Evolutionary conservation across 2,329 filamentous ascomycete species (phyloP).

Genomic region (Xylaria multiplex): DNA sequence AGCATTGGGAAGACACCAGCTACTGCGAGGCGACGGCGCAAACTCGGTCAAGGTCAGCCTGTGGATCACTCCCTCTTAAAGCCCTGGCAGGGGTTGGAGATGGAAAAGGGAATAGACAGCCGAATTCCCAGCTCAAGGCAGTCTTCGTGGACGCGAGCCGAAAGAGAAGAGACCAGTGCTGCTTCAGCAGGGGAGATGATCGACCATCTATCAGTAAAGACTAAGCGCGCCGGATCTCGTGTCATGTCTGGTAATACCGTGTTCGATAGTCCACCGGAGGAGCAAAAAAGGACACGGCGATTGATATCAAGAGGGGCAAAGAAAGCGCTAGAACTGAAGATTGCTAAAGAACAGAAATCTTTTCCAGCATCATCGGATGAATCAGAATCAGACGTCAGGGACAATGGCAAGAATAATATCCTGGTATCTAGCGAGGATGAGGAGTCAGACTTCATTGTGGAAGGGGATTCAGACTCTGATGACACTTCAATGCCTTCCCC

Average conservation of each 20-base stretch:
- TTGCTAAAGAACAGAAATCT: constrained; percentile 16
- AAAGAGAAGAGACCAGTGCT: constrained; percentile 25
- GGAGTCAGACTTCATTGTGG: constrained; percentile 42
- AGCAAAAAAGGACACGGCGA: constrained; percentile 29
- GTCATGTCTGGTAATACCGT: constrained; percentile 19
- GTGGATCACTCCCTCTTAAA: constrained; percentile 44
- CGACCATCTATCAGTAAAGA: constrained; percentile 32
- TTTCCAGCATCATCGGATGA: constrained; percentile 22
- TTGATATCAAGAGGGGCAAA: constrained; percentile 26
- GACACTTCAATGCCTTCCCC: constrained; percentile 35
- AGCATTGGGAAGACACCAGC: constrained; percentile 28
- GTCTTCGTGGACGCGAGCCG: constrained; percentile 23
- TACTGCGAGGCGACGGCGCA: constrained; percentile 44
- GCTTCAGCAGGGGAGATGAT: constrained; percentile 30
- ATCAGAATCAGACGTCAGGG: constrained; percentile 33
- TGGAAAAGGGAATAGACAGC: constrained; percentile 17
- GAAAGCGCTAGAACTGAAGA: constrained; percentile 12
- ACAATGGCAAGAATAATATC: constrained; percentile 24
- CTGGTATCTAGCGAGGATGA: constrained; percentile 35
- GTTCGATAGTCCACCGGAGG: constrained; percentile 29
- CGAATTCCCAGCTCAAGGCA: constrained; percentile 23
- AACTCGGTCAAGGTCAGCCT: constrained; percentile 44
- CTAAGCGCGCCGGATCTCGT: constrained; percentile 28
- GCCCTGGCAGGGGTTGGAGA: constrained; percentile 39
- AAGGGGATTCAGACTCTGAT: constrained; percentile 41